Percentiles rank a stretch among this genome's conserved stretches.
Evolutionary conservation across 2,329 filamentous ascomycete genomes (phyloP).

Genomic region (Tolypocladium nubicola): DNA sequence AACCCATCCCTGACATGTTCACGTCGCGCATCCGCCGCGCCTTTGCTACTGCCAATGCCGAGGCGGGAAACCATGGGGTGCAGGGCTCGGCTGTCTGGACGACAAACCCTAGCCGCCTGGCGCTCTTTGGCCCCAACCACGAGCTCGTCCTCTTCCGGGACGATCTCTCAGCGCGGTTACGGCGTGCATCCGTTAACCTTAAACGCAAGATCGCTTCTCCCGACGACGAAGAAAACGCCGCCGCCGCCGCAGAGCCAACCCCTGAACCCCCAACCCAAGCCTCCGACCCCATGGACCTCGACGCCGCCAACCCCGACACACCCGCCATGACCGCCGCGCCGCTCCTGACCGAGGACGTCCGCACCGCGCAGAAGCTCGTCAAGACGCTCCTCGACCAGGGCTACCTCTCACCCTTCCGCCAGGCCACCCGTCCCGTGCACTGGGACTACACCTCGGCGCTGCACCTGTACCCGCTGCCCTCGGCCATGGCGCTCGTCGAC

Average conservation of each 20-base stretch:
- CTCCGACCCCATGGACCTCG: slow-evolving; percentile 30
- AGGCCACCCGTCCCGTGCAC: slow-evolving; percentile 68
- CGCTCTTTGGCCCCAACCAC: slow-evolving; percentile 76
- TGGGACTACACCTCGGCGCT: slow-evolving; percentile 78
- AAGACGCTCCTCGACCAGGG: slow-evolving; percentile 90
- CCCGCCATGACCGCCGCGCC: slow-evolving; percentile 7
- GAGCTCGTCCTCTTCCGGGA: slow-evolving; percentile 84
- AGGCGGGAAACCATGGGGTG: slow-evolving; percentile 38
- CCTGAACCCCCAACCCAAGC: slow-evolving; percentile 5
- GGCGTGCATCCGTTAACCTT: slow-evolving; percentile 66
- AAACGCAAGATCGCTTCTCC: slow-evolving; percentile 30
- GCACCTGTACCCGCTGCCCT: slow-evolving; percentile 81
- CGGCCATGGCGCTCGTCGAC: slow-evolving; percentile 73
- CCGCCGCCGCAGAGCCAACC: slow-evolving; percentile 5
- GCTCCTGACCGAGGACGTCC: slow-evolving; percentile 33
- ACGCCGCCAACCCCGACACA: slow-evolving; percentile 16
- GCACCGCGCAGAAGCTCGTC: slow-evolving; percentile 64
- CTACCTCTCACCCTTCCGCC: slow-evolving; percentile 75
- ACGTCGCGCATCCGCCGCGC: slow-evolving; percentile 75
- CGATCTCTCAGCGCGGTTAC: slow-evolving; percentile 69
- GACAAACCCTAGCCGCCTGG: slow-evolving; percentile 73
- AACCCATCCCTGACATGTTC: slow-evolving; percentile 75
- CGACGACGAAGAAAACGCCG: slow-evolving; percentile 15
- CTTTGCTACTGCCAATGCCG: slow-evolving; percentile 68
- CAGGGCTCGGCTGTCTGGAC: slow-evolving; percentile 66